Evolutionary conservation across 805 yeast genomes (phyloP).

Genomic region (Cyberlindnera maritima): DNA sequence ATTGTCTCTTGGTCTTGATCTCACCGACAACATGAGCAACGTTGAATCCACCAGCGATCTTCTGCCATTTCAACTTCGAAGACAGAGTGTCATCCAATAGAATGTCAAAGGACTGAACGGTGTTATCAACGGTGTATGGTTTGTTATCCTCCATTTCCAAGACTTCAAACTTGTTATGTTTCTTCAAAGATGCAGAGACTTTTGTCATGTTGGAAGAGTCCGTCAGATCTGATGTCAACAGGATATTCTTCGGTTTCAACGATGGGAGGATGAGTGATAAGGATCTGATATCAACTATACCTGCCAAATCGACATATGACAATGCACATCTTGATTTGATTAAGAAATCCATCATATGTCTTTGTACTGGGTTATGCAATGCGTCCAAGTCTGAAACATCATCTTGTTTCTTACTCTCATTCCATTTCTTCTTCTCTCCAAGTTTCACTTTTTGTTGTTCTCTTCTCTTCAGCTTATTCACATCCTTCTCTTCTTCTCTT

Average conservation of each 20-base stretch:
- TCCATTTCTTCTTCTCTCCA: constrained; percentile 37
- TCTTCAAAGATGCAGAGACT: constrained; percentile 21
- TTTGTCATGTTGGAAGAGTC: constrained; percentile 13
- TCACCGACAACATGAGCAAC: constrained; percentile 82
- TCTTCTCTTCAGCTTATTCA: constrained; percentile 28
- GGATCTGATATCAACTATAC: constrained; percentile 82
- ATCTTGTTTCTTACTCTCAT: constrained; percentile 43
- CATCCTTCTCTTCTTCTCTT: constrained; percentile 46
- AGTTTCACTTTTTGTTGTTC: constrained; percentile 29
- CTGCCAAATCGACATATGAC: constrained; percentile 76
- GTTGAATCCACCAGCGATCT: constrained; percentile 72
- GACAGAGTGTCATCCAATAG: constrained; percentile 64
- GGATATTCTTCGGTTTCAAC: constrained; percentile 71
- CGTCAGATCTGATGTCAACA: constrained; percentile 50
- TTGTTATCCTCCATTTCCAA: constrained; percentile 35
- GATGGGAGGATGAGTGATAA: constrained; percentile 72
- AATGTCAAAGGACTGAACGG: constrained; percentile 57
- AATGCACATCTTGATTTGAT: constrained; percentile 65
- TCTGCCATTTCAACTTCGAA: constrained; percentile 75
- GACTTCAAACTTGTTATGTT: constrained; percentile 32
- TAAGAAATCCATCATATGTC: constrained; percentile 33
- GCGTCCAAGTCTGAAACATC: constrained; percentile 51
- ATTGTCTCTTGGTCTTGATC: constrained; percentile 30
- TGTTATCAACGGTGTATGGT: constrained; percentile 48
- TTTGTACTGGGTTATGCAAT: constrained; percentile 47